phyloP scores from a whole-genome alignment of 495 filamentous ascomycete species.

The Wilcoxina mikolae region DNA sequence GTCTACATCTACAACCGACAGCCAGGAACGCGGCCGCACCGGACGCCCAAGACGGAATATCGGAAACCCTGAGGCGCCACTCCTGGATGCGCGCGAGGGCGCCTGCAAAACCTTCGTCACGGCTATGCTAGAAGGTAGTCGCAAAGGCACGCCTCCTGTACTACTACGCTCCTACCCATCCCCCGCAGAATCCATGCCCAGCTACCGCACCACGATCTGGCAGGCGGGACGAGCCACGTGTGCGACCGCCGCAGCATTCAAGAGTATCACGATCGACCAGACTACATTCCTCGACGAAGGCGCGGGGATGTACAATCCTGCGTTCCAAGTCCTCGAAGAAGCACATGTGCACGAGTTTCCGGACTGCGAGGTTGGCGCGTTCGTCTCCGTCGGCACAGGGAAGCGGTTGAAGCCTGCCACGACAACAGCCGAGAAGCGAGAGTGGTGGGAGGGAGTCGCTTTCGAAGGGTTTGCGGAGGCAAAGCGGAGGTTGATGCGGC shows the following conservation, averaged over 20 bases:
- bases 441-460: slow-evolving; percentile 85
- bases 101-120: slow-evolving; percentile 91
- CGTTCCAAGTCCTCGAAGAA: slow-evolving; percentile 74
- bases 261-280: slow-evolving; percentile 86
- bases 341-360: slow-evolving; percentile 89
- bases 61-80: slow-evolving; percentile 45
- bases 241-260: slow-evolving; percentile 84
- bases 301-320: slow-evolving; percentile 77
- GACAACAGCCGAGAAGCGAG: slow-evolving; percentile 11
- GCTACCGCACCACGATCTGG: slow-evolving; percentile 88
- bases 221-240: slow-evolving; percentile 89
- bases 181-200: slow-evolving; percentile 71
- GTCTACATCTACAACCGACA: background rate
- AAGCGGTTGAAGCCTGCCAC: slow-evolving; percentile 38
- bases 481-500: slow-evolving; percentile 60
- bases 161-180: slow-evolving; percentile 89
- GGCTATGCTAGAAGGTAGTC: slow-evolving; percentile 70
- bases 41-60: background rate
- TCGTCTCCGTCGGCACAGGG: slow-evolving; percentile 83
- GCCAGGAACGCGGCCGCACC: background rate
- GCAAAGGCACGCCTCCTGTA: slow-evolving; percentile 43
- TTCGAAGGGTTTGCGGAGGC: slow-evolving; percentile 80
- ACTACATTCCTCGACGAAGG: slow-evolving; percentile 91
- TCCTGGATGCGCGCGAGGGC: slow-evolving; percentile 72
- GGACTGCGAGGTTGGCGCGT: slow-evolving; percentile 73